Evolutionary conservation across 345 rosid species (phyloP), one percentile per base, ranked within the genome.

Genomic region (Camelina neglecta): DNA sequence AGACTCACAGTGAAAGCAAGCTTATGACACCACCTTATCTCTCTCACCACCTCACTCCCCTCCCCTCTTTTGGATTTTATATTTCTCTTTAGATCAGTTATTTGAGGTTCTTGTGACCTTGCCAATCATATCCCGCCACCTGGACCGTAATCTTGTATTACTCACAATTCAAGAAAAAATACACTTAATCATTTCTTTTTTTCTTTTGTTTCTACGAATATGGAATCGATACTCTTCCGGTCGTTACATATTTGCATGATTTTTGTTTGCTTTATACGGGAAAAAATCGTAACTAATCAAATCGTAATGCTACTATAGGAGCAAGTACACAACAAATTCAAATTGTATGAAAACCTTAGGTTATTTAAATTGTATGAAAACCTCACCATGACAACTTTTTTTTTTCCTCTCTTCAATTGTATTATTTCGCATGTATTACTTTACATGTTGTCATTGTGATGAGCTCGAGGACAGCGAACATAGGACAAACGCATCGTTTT

Each of bases 71-170:
- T 71, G 56, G 35, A 76, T 84, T 71, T 71, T 90, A 87, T 90
- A 85, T 62, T 73, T 65, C 63, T 79, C 83, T 41, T 51, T 10
- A 81, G 95, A 94, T 90, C 84, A 85, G 85, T 76, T 77, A 71
- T 86, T 87, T 90, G 91, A 86, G 98, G 98, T 82, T 86, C 85
- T 80, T 50, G 75, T 82, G 81, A 4, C 36, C 72, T 75, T 31
- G 59, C 90, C 81, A 90, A 88, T 83, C 1, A 31, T 38, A 13
- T 15, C 16, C 16, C 0, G 86, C 84, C 96, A 87, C 61, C 85
- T 94, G 92, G 87, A 84, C 66, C 89, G 80, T 88, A 82, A 87
- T 75, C 82, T 81, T 73, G 20, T 58, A 64, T 24, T 57, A 44
- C 66, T 69, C 60, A 59, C 54, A 29, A 13, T 58, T 68, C 69